Evolutionary conservation across 352 stramenopile species (phyloP).

Genomic region (Globisporangium mamillatum): DNA sequence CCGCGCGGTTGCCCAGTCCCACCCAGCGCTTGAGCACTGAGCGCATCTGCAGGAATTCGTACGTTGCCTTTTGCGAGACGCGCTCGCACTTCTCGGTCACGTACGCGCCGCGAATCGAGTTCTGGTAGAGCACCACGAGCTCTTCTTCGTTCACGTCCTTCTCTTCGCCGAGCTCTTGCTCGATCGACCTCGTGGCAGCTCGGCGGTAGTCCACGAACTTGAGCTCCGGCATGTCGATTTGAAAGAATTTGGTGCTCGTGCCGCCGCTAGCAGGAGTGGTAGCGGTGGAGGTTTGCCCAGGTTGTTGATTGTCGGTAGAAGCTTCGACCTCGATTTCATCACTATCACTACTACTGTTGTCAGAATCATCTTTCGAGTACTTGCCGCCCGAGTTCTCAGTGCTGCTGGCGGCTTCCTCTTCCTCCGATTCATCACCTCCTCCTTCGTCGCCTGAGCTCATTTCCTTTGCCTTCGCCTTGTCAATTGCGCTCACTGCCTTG

Average conservation of each 20-base stretch:
- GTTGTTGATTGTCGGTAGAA: neutral
- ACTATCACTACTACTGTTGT: conserved; percentile 12
- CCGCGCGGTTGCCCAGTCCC: conserved; percentile 39
- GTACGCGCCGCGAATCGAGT: conserved; percentile 43
- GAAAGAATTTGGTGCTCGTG: conserved; percentile 31
- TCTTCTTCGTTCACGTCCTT: conserved; percentile 38
- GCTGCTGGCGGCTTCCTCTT: conserved; percentile 18
- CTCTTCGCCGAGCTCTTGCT: conserved; percentile 33
- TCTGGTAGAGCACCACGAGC: conserved; percentile 42
- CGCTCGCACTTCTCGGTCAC: conserved; percentile 46
- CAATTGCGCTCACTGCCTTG: conserved; percentile 21
- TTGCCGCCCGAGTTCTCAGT: conserved; percentile 11
- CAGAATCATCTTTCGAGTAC: conserved; percentile 15
- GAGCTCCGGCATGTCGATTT: conserved; percentile 49
- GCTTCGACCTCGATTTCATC: conserved; percentile 17
- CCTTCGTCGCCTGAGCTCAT: conserved; percentile 17
- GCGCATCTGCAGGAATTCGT: conserved; percentile 63
- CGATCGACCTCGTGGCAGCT: conserved; percentile 32
- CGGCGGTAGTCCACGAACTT: conserved; percentile 45
- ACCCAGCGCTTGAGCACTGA: conserved; percentile 52
- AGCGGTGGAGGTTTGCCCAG: neutral
- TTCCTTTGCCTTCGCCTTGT: conserved; percentile 25
- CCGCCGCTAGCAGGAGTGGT: neutral
- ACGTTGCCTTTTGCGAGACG: conserved; percentile 42
- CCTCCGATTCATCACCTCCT: conserved; percentile 15